Evolutionary conservation across 2,329 filamentous ascomycete genomes (phyloP).

Genomic region (Xylaria sp.): DNA sequence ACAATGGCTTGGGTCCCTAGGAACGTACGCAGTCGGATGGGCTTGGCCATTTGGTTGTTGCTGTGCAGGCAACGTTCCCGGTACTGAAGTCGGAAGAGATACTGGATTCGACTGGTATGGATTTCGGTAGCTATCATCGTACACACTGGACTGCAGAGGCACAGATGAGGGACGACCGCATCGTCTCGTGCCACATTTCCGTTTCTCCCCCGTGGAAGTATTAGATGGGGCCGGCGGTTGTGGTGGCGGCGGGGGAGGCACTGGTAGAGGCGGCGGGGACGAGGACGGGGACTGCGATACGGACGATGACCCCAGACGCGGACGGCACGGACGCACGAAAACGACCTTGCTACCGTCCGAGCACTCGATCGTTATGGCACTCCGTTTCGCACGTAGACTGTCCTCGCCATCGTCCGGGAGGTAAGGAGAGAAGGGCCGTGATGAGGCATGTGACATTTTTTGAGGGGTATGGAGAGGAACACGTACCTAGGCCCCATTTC

Average conservation of each 20-base stretch:
- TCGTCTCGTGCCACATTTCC: not conserved
- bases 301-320: not conserved
- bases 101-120: not conserved
- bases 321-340: slow-evolving; percentile 2
- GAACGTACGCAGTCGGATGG: not conserved
- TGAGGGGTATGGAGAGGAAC: not conserved
- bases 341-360: slow-evolving; percentile 10
- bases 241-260: not conserved
- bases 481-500: not conserved
- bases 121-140: not conserved
- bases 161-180: slow-evolving; percentile 1
- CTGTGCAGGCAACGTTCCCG: not conserved
- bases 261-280: not conserved
- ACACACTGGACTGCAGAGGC: not conserved
- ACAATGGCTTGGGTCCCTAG: not conserved
- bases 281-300: not conserved
- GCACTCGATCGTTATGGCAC: slow-evolving; percentile 9
- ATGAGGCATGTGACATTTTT: slow-evolving; percentile 1
- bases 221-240: not conserved
- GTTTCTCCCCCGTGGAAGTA: not conserved
- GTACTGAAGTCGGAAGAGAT: not conserved
- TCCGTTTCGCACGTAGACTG: slow-evolving; percentile 3
- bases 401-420: not conserved
- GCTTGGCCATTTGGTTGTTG: not conserved
- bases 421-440: not conserved